These are phyloP conservation scores for Cyclospora cayetanensis DNA, from an alignment of 169 alveolate genomes.

Conservation along the genomic window DNA sequence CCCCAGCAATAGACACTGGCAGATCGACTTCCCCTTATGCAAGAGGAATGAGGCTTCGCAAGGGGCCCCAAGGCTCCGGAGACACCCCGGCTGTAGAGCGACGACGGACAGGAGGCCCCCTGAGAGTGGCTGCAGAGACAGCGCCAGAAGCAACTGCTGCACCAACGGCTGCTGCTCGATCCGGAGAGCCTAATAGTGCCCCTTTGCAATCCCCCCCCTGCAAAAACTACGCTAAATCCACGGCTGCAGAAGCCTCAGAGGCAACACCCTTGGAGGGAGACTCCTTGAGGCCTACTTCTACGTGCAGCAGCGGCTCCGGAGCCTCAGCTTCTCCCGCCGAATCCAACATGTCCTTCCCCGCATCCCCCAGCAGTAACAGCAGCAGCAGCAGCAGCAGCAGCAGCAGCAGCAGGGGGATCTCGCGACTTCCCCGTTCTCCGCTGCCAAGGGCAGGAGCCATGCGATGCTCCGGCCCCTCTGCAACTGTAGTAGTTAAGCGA, in stretches of 20 bases:
- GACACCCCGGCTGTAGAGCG: too few species aligned
- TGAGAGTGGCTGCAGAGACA: background rate
- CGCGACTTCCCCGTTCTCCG: background rate
- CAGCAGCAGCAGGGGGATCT: background rate
- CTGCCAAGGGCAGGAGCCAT: background rate
- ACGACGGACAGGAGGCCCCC: too few species aligned
- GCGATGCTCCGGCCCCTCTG: background rate
- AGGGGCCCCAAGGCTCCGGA: too few species aligned
- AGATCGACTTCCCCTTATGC: too few species aligned
- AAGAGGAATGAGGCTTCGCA: too few species aligned
- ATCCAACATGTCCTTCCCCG: too few species aligned
- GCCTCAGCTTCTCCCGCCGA: background rate
- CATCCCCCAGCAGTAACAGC: background rate
- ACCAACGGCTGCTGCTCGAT: background rate
- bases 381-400: constrained; percentile 24
- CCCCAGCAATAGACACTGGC: too few species aligned
- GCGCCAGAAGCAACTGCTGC: background rate
- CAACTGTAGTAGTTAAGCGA: background rate
- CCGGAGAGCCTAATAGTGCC: background rate
- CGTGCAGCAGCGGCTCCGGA: constrained; percentile 18
- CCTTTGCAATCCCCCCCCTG: background rate
- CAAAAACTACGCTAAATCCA: background rate
- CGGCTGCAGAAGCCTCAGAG: background rate
- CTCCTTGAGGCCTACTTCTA: too few species aligned
- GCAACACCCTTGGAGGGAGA: too few species aligned